Conservation (phyloP, 108 stramenopile genomes). For the Fragilaria crotonensis region DNA sequence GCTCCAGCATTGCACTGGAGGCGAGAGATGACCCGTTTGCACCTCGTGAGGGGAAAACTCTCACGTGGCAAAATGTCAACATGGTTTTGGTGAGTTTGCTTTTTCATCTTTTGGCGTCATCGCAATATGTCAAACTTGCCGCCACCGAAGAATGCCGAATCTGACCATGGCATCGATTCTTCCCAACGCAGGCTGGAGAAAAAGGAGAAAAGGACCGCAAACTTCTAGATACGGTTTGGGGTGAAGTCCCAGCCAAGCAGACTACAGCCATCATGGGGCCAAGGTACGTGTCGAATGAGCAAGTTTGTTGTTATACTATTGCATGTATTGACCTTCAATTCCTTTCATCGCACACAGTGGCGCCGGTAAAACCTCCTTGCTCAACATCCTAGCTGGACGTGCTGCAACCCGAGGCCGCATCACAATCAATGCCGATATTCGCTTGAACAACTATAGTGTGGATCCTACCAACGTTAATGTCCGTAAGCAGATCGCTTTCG, state of each 20-base stretch:
- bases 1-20: too few relatives aligned
- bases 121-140: too few relatives aligned
- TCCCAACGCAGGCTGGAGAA: conserved; percentile 6
- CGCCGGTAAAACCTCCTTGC: conserved; percentile 48
- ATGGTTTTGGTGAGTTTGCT: conserved; percentile 22
- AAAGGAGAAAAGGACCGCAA: conserved; percentile 4
- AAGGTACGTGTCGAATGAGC: not conserved
- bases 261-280: conserved; percentile 55
- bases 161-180: not conserved
- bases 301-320: not conserved
- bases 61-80: conserved; percentile 37
- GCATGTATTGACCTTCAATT: not conserved
- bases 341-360: not conserved
- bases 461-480: conserved; percentile 35
- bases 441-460: conserved; percentile 40
- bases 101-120: not conserved
- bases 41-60: conserved; percentile 28
- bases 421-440: conserved; percentile 22
- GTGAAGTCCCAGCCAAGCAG: conserved; percentile 44
- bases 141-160: conserved; percentile 4
- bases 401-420: conserved; percentile 14
- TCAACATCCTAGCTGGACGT: conserved; percentile 62
- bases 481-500: conserved; percentile 66
- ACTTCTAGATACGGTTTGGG: conserved; percentile 41
- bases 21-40: conserved; percentile 23